Evolutionary conservation across 1,284 basidiomycete genomes (phyloP).

Genomic region (Taiwanofungus camphoratus): DNA sequence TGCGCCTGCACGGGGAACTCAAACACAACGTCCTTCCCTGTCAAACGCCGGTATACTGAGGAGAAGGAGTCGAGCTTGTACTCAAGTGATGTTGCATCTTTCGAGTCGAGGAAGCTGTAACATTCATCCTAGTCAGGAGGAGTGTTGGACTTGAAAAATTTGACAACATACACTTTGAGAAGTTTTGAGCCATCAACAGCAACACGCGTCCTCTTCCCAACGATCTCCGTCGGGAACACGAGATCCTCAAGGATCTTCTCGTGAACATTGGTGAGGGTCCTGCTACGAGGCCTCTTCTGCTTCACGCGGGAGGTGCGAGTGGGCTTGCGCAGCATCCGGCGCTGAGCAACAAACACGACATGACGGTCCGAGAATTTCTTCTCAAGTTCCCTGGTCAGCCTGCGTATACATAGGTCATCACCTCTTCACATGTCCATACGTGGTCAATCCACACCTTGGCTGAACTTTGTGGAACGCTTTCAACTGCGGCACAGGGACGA

Average conservation of each 20-base stretch:
- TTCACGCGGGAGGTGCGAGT: conserved; percentile 88
- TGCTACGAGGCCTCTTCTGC: conserved; percentile 96
- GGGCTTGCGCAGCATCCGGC: conserved; percentile 97
- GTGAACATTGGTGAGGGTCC: conserved; percentile 97
- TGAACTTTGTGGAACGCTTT: conserved; percentile 99
- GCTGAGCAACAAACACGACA: conserved; percentile 98
- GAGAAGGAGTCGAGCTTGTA: conserved; percentile 99
- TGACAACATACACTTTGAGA: conserved; percentile 81
- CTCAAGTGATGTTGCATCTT: conserved; percentile 97
- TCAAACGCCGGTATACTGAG: conserved; percentile 90
- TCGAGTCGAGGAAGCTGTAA: conserved; percentile 90
- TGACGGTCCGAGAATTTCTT: conserved; percentile 99
- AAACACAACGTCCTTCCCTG: conserved; percentile 91
- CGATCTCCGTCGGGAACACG: conserved; percentile 98
- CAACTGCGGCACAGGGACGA: conserved; percentile 95
- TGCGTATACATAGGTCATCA: conserved; percentile 29
- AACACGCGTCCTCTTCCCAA: conserved; percentile 95
- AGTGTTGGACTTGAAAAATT: neutral
- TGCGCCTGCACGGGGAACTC: conserved; percentile 75
- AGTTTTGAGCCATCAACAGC: conserved; percentile 88
- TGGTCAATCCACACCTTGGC: conserved; percentile 65
- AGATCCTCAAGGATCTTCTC: conserved; percentile 99
- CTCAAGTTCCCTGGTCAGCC: conserved; percentile 97
- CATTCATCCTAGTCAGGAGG: conserved; percentile 9
- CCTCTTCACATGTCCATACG: neutral